Evolutionary conservation across 2,329 filamentous ascomycete species (phyloP).

Genomic region (Thelonectria discophora): DNA sequence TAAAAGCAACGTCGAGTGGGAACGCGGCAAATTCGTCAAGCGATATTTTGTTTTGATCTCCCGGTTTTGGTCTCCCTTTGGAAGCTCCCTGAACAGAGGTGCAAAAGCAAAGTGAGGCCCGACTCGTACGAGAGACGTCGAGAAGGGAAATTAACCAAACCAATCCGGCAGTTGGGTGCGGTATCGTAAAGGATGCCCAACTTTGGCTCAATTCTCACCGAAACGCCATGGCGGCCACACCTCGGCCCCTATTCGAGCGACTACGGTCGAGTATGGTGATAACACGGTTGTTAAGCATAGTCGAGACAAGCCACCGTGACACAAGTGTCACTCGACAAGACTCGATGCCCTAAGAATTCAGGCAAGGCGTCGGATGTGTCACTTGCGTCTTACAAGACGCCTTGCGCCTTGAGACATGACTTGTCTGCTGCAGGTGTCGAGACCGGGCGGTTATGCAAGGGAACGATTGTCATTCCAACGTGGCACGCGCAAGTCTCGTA

Average conservation of each 20-base stretch:
- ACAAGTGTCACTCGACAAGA: slow-evolving; percentile 16
- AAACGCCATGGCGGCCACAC: slow-evolving; percentile 6
- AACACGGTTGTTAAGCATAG: slow-evolving; percentile 13
- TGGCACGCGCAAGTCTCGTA: neutral
- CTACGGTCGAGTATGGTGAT: too few relatives aligned
- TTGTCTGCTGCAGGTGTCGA: slow-evolving; percentile 7
- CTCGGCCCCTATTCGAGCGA: too few relatives aligned
- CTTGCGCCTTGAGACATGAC: slow-evolving; percentile 13
- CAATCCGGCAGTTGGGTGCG: neutral
- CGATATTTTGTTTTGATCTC: too few relatives aligned
- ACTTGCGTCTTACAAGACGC: slow-evolving; percentile 11
- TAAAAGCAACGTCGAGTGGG: slow-evolving; percentile 17
- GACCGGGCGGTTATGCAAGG: slow-evolving; percentile 13
- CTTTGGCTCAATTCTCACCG: slow-evolving; percentile 7
- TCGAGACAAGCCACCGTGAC: slow-evolving; percentile 17
- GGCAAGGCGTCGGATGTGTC: slow-evolving; percentile 4
- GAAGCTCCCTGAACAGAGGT: neutral
- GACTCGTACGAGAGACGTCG: slow-evolving; percentile 12
- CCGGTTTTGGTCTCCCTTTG: neutral
- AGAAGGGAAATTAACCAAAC: neutral
- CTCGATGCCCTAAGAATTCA: neutral
- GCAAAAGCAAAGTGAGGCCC: slow-evolving; percentile 16
- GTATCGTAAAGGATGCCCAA: neutral
- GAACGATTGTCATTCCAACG: neutral
- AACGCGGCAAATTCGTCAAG: neutral